Evolutionary conservation across 441 rosid species (phyloP).

Genomic region (Mallotus repandus): DNA sequence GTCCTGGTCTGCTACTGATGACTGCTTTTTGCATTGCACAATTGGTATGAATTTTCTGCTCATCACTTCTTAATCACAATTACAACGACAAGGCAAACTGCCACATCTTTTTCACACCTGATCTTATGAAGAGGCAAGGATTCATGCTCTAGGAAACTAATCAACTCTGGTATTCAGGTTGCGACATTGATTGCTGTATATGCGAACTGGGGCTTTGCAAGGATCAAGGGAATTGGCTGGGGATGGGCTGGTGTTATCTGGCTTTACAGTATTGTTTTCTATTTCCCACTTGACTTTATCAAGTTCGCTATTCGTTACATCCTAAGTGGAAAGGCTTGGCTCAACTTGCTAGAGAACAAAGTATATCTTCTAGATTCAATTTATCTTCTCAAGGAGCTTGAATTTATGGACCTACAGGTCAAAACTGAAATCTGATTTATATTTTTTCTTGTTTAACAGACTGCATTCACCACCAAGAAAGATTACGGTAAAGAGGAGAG

Average conservation of each 20-base stretch:
- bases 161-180: constrained; percentile 36
- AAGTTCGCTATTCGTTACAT: constrained; percentile 80
- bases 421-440: background rate
- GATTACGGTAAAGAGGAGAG: constrained; percentile 89
- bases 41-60: constrained; percentile 39
- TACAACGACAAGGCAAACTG: background rate
- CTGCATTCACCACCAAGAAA: constrained; percentile 92
- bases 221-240: constrained; percentile 73
- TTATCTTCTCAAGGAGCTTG: background rate
- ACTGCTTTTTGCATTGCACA: constrained; percentile 67
- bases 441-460: constrained; percentile 37
- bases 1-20: constrained; percentile 65
- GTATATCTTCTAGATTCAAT: constrained; percentile 29
- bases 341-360: constrained; percentile 78
- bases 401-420: background rate
- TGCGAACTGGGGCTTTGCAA: constrained; percentile 74
- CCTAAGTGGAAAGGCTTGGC: constrained; percentile 85
- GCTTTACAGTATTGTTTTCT: constrained; percentile 77
- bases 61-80: background rate
- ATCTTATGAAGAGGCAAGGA: background rate
- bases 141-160: background rate
- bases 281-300: constrained; percentile 71
- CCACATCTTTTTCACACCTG: background rate
- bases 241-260: constrained; percentile 95
- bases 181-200: constrained; percentile 80